Conservation (phyloP, 768 basidiomycete genomes). For the Rhodotorula diobovata region DNA sequence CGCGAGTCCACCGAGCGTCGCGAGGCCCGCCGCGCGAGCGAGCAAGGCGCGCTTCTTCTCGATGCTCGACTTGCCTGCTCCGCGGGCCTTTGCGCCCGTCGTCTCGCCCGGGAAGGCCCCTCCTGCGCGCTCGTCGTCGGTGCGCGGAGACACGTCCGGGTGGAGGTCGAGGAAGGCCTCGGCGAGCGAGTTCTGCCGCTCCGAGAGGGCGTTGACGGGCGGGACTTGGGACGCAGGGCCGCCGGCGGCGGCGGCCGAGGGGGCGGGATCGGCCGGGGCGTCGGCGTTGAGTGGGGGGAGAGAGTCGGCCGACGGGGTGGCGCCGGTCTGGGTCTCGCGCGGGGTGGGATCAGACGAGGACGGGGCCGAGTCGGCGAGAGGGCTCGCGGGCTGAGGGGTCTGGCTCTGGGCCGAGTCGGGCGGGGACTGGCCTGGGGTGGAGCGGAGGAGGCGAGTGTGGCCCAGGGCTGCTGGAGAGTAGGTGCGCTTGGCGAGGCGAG, state of each 20-base stretch:
- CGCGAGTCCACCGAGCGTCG: conserved; percentile 56
- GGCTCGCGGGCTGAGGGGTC: conserved; percentile 3
- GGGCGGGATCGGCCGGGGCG: neutral
- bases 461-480: neutral
- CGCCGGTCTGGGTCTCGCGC: conserved; percentile 12
- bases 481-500: neutral
- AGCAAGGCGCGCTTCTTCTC: conserved; percentile 64
- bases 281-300: conserved; percentile 12
- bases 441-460: conserved; percentile 8
- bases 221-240: neutral
- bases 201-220: conserved; percentile 23
- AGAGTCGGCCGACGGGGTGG: conserved; percentile 1
- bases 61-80: conserved; percentile 69
- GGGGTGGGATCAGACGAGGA: neutral
- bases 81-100: conserved; percentile 45
- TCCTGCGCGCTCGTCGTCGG: conserved; percentile 13
- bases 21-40: conserved; percentile 54
- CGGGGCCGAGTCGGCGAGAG: neutral
- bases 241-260: neutral
- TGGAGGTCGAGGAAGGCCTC: conserved; percentile 42
- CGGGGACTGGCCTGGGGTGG: conserved; percentile 13
- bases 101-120: conserved; percentile 27
- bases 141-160: conserved; percentile 36
- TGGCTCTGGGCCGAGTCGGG: conserved; percentile 8
- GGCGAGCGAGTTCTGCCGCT: conserved; percentile 26